Evolutionary conservation across 1,139 yeast genomes (phyloP).

Genomic region (Diutina pseudorugosa): DNA sequence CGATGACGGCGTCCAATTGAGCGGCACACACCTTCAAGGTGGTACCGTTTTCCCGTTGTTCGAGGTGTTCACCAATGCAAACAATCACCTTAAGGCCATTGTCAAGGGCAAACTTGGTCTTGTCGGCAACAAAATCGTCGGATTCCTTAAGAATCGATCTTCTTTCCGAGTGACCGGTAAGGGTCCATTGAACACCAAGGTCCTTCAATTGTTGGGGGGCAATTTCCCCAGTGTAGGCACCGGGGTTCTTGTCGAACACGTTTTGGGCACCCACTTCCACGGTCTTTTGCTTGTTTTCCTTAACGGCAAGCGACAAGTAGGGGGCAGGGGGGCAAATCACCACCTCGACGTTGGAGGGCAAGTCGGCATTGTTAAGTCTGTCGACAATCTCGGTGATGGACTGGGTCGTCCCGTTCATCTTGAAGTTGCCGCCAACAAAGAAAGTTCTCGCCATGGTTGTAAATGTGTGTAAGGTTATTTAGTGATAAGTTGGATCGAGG

Average conservation of each 20-base stretch:
- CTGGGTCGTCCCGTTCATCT: conserved; percentile 91
- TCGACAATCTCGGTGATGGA: conserved; percentile 78
- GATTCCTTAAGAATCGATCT: conserved; percentile 86
- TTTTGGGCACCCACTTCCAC: conserved; percentile 86
- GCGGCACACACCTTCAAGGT: conserved; percentile 81
- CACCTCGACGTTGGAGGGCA: conserved; percentile 72
- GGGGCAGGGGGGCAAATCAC: conserved; percentile 96
- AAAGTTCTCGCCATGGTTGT: conserved; percentile 74
- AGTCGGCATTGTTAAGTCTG: conserved; percentile 63
- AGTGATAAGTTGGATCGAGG: not conserved
- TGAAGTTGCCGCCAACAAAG: conserved; percentile 98
- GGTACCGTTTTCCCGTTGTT: conserved; percentile 81
- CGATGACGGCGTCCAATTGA: conserved; percentile 85
- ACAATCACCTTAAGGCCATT: conserved; percentile 80
- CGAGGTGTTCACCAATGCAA: conserved; percentile 95
- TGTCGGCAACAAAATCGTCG: conserved; percentile 86
- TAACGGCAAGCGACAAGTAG: conserved; percentile 69
- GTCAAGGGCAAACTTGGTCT: conserved; percentile 89
- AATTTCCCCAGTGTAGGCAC: conserved; percentile 98
- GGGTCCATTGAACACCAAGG: conserved; percentile 88
- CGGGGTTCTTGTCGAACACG: conserved; percentile 74
- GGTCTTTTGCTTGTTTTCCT: conserved; percentile 54
- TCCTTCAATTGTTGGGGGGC: conserved; percentile 85
- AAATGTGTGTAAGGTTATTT: not conserved
- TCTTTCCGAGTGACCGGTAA: conserved; percentile 98